Conservation (phyloP, 257 asterid genomes). For the Parsonsia alboflavescens region DNA sequence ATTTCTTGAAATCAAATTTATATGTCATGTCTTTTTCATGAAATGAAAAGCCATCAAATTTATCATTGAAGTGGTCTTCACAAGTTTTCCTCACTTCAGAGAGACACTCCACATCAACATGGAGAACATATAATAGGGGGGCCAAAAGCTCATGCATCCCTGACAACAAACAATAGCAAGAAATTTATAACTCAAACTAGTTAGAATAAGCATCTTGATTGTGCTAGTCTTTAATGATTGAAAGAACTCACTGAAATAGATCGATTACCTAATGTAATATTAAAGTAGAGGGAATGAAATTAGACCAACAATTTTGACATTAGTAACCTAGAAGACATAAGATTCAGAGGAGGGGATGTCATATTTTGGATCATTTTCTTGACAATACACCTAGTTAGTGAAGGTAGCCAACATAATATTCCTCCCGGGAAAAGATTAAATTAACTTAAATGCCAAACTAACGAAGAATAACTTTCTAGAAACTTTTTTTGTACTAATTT, state of each 20-base stretch:
- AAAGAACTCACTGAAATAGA: not conserved
- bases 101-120: constrained; percentile 62
- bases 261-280: not conserved
- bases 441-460: no score
- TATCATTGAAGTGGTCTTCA: constrained; percentile 72
- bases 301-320: not conserved
- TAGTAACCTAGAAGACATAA: not conserved
- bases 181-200: constrained; percentile 16
- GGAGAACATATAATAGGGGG: constrained; percentile 77
- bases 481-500: no score
- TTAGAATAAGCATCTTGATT: no score
- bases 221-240: not conserved
- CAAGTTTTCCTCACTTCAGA: constrained; percentile 61
- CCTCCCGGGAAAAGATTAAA: no score
- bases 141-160: constrained; percentile 97
- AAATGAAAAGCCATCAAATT: constrained; percentile 74
- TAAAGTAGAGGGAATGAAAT: not conserved
- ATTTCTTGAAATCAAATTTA: constrained; percentile 72
- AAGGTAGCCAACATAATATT: no score
- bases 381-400: not conserved
- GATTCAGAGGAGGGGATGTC: not conserved
- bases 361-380: not conserved
- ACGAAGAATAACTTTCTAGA: no score
- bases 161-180: constrained; percentile 31
- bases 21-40: constrained; percentile 65